A percentile compares a stretch with the other conserved stretches of the same genome.
phyloP scores from a whole-genome alignment of 2,329 filamentous ascomycete genomes.

The Alternaria gaisen region DNA sequence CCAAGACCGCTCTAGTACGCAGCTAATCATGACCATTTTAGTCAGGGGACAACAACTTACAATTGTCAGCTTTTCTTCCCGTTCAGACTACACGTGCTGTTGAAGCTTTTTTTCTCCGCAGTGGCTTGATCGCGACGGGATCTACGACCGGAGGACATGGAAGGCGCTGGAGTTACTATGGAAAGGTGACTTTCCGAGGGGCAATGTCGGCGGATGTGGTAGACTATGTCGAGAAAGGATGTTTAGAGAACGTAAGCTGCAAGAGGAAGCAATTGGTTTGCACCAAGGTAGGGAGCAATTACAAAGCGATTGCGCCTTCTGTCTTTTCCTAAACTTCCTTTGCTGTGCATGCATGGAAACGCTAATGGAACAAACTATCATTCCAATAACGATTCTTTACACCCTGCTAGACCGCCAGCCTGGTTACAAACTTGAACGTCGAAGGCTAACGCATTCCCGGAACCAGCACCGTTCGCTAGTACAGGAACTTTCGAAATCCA shows the following conservation, averaged over 20 bases:
- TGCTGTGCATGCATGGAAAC: background rate
- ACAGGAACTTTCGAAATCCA: background rate
- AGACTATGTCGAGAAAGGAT: background rate
- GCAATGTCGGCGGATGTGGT: background rate
- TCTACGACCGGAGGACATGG: background rate
- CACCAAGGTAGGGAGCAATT: background rate
- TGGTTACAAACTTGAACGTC: background rate
- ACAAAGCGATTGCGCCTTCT: background rate
- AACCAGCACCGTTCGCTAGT: background rate
- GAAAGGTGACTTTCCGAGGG: conserved; percentile 2
- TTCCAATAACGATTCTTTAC: background rate
- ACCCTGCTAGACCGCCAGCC: background rate
- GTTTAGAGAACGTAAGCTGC: background rate
- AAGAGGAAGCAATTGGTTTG: background rate
- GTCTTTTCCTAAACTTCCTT: too few relatives aligned
- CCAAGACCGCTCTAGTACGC: background rate
- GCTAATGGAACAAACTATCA: background rate
- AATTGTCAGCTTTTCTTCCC: conserved; percentile 1
- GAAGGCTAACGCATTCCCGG: background rate
- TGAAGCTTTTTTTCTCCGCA: background rate
- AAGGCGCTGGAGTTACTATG: background rate
- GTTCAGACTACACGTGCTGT: background rate
- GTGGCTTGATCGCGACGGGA: background rate
- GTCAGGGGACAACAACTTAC: conserved; percentile 2
- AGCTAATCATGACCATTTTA: conserved; percentile 2